phyloP scores from a whole-genome alignment of 257 asterid species.

The Solanum neorickii region DNA sequence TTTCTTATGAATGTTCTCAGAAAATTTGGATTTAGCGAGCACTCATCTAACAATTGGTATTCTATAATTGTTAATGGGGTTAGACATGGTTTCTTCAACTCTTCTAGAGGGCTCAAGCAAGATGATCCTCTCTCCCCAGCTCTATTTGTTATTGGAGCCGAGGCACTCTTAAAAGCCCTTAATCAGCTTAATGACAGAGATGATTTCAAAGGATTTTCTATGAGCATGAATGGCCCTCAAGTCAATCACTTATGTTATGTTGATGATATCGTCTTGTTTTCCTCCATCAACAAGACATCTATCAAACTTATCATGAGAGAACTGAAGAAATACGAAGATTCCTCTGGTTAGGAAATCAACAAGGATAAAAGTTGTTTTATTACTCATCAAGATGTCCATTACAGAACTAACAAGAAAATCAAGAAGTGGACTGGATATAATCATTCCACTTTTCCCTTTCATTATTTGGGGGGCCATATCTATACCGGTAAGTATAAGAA shows the following conservation, averaged over 20 bases:
- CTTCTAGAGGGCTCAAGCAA: not conserved
- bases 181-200: not conserved
- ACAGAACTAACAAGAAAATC: not conserved
- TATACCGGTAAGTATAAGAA: not conserved
- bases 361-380: not conserved
- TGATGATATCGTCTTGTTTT: not conserved
- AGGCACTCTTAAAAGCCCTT: not conserved
- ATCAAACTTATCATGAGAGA: not conserved
- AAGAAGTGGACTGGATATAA: not conserved
- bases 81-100: not conserved
- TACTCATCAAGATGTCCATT: not conserved
- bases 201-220: not conserved
- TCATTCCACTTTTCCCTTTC: not conserved
- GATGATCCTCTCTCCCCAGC: not conserved
- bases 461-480: not conserved
- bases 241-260: not conserved
- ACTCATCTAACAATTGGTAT: not conserved
- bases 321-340: not conserved
- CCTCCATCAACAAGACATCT: not conserved
- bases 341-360: not conserved
- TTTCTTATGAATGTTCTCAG: not conserved
- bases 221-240: not conserved
- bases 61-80: not conserved
- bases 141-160: not conserved
- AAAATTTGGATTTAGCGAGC: not conserved